Percentiles rank a stretch among this genome's conserved stretches.
These are phyloP conservation scores for Parascedosporium putredinis DNA, from an alignment of 2,329 filamentous ascomycete genomes.

Conservation along the genomic window DNA sequence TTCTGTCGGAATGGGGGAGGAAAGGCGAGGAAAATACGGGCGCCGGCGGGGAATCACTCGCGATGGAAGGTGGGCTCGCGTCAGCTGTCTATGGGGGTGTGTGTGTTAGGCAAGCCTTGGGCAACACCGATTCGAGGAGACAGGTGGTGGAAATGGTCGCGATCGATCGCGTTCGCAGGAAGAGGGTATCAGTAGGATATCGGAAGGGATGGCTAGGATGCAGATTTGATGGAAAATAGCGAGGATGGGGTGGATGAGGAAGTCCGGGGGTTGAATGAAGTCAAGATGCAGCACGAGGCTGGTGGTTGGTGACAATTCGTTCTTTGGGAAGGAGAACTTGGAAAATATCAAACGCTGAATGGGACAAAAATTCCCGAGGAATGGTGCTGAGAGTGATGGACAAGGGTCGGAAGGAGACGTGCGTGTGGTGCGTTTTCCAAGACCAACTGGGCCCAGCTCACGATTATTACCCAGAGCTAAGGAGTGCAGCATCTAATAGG, in stretches of 20 bases:
- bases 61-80: background rate
- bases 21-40: background rate
- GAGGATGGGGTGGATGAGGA: background rate
- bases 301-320: background rate
- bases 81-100: background rate
- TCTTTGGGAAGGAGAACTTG: background rate
- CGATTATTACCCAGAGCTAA: too few species aligned
- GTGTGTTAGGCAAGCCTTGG: background rate
- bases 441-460: background rate
- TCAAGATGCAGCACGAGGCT: conserved; percentile 6
- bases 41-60: background rate
- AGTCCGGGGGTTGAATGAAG: background rate
- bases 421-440: too few species aligned
- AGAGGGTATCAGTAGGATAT: background rate
- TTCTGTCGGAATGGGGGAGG: background rate
- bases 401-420: background rate
- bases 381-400: background rate
- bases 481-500: too few species aligned
- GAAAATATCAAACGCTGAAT: conserved; percentile 3
- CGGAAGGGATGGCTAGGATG: background rate
- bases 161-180: background rate
- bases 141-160: background rate
- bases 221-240: background rate
- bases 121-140: background rate
- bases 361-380: background rate